A percentile compares a stretch with the other conserved stretches of the same genome.
Evolutionary conservation across 345 rosid species (phyloP).

Genomic region (Arabidopsis arenosa): DNA sequence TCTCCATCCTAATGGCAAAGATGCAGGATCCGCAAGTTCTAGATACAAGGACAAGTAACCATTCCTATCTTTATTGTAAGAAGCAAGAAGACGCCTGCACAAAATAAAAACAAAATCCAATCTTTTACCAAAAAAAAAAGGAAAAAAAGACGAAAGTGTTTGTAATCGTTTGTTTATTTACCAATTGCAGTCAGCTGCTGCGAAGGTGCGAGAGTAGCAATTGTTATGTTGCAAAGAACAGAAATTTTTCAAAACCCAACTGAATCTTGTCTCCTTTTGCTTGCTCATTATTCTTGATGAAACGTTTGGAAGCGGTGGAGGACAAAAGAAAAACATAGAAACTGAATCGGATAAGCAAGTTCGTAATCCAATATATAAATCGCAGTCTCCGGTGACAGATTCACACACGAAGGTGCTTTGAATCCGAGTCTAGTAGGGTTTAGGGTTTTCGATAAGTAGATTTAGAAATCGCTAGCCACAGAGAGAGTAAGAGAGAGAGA

Average conservation of each 20-base stretch:
- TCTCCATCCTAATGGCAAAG: conserved; percentile 11
- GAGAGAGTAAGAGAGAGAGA: no score
- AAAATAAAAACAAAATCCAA: not conserved
- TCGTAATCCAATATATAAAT: not conserved
- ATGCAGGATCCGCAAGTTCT: not conserved
- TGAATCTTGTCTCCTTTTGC: not conserved
- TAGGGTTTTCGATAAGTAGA: no score
- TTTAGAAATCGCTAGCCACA: no score
- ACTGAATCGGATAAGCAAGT: not conserved
- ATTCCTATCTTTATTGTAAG: not conserved
- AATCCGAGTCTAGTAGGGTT: no score
- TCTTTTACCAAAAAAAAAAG: not conserved
- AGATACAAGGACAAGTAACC: not conserved
- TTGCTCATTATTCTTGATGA: not conserved
- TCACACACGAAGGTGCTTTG: no score
- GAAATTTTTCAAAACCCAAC: conserved; percentile 2
- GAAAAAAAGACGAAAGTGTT: not conserved
- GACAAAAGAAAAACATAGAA: not conserved
- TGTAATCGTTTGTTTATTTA: not conserved
- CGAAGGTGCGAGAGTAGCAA: not conserved
- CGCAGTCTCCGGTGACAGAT: no score
- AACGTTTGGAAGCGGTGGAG: not conserved
- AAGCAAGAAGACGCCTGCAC: not conserved
- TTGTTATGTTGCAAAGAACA: not conserved
- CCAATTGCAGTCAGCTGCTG: not conserved